Conservation (phyloP, 441 rosid genomes). For the Erysimum cheiri region DNA sequence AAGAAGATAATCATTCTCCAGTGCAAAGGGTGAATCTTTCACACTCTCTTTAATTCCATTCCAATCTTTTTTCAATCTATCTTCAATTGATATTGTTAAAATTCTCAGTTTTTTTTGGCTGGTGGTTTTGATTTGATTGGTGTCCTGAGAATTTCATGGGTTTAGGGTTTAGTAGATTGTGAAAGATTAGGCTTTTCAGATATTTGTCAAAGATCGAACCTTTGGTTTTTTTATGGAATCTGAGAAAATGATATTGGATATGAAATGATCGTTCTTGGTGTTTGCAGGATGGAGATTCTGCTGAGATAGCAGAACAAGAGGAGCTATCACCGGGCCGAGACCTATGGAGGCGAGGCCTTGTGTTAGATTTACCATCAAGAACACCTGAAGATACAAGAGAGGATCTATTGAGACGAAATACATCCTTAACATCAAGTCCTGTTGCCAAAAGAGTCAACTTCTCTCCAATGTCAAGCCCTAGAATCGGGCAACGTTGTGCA, state of each 20-base stretch:
- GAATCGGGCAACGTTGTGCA: conserved; percentile 42
- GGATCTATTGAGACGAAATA: conserved; percentile 53
- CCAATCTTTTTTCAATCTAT: background rate
- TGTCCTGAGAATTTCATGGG: conserved; percentile 26
- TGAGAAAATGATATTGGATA: background rate
- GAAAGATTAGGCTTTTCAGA: conserved; percentile 18
- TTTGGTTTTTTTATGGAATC: background rate
- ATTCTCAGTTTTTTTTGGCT: background rate
- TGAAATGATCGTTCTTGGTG: conserved; percentile 30
- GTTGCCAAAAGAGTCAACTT: conserved; percentile 80
- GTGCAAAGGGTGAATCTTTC: conserved; percentile 27
- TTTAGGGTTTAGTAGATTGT: conserved; percentile 37
- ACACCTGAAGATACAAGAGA: conserved; percentile 53
- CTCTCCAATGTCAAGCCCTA: conserved; percentile 80
- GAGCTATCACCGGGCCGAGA: conserved; percentile 49
- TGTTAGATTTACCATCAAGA: conserved; percentile 57
- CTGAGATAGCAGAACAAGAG: conserved; percentile 80
- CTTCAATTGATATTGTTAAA: background rate
- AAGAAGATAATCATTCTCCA: conserved; percentile 9
- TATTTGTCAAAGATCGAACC: background rate
- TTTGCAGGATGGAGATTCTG: conserved; percentile 54
- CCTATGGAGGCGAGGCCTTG: conserved; percentile 48
- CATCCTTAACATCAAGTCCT: conserved; percentile 61
- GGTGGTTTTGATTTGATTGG: conserved; percentile 22
- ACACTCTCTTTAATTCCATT: background rate